Evolutionary conservation across 176 grass and related monocot genomes (phyloP), one percentile per base, ranked within the genome.

Genomic region (Thinopyrum elongatum): DNA sequence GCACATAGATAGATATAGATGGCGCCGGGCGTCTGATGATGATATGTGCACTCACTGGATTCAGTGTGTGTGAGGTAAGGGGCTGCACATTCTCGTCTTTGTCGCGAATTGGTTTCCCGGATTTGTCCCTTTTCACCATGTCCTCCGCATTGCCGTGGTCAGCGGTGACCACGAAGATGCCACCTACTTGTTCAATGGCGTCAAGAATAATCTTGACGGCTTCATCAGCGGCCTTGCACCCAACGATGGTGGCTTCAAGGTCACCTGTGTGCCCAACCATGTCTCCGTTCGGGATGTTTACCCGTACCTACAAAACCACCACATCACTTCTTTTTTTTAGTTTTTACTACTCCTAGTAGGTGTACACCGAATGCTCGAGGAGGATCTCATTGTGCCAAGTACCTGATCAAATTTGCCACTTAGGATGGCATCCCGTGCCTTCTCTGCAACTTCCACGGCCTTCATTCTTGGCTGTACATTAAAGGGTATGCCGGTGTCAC

Each of bases 61-160:
- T 95, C 78, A 98, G 80, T 10, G 97, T 98, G 65, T 93, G 97
- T 1, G 94, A 98, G 82, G 93, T 98, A 41, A 98, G 97, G 71
- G 88, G 94, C 70, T 94, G 97, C 55, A 94, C 88, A 8, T 94
- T 94, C 9, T 92, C 97, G 15, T 73, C 55, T 27, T 91, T 92
- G 81, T 88, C 86, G 0, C 80, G 60, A 6, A 86, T 73, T 8
- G 94, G 97, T 88, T 92, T 75, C 38, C 97, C 90, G 2, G 88
- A 86, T 86, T 98, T 95, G 28, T 91, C 90, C 64, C 97, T 94
- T 55, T 96, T 99, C 27, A 88, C 94, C 97, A 96, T 99, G 85
- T 99, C 97, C 86, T 99, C 97, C 3, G 97, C 97, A 25, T 99
- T 99, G 42, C 97, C 97, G 49, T 98, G 97, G 72, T 98, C 97